Evolutionary conservation across 73 alveolate species (phyloP), one percentile per base, ranked within the genome.

Genomic region (Loxodes magnus): DNA sequence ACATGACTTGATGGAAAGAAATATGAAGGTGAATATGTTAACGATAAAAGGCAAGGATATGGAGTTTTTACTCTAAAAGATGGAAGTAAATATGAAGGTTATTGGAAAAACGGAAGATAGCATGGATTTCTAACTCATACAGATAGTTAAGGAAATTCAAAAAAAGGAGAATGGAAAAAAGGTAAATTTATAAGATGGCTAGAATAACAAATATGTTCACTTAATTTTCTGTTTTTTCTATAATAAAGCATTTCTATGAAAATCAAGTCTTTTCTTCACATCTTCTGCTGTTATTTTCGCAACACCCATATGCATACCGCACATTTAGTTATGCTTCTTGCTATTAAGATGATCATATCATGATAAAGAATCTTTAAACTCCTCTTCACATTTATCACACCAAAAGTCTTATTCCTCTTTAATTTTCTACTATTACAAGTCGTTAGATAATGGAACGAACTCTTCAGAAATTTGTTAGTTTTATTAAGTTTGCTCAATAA

Each of bases 281-380:
- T 51, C 23, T 16, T 42, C 67, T 5, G 44, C 46, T 2, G 65
- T 49, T 1, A 49, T 64, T 35, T 39, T 51, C 64, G 62, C 78
- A 1, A 71, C 78, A 3, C 54, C 46, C 86, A 71, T 71, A 33
- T 69, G 51, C 74, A 61, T 64, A 2, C 86, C 86, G 7, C 43
- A 19, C 41, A 24, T 35, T 39, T 51, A 43, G 35, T 71, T 64
- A 23, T 71, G 86, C 54, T 54, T 51, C 64, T 71, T 71, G 6
- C 86, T 78, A 53, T 71, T 71, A 2, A 71, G 30, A 42, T 71
- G 86, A 30, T 71, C 86, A 35, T 16, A 29, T 44, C 59, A 71
- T 5, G 78, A 55, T 22, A 46, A 37, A 16, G 68, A 51, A 43
- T 64, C 76, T 37, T 64, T 53, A 43, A 64, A 26, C 14, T 42